Evolutionary conservation across 495 filamentous ascomycete genomes (phyloP).

Genomic region (Lophiostoma macrostomum): DNA sequence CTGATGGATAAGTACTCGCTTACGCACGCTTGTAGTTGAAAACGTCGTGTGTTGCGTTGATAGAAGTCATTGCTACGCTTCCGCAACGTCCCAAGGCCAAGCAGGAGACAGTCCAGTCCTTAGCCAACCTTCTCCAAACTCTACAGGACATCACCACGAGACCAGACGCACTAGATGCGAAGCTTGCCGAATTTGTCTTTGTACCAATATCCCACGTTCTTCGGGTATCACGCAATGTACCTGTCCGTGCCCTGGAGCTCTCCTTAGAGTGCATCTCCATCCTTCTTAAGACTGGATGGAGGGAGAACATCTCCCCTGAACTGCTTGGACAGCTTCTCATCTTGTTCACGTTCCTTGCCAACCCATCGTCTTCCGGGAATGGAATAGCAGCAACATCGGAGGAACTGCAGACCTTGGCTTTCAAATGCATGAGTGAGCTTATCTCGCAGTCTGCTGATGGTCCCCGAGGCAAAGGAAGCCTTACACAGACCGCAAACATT

Average conservation of each 20-base stretch:
- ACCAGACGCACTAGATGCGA: conserved; percentile 63
- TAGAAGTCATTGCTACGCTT: conserved; percentile 62
- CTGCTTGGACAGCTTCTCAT: conserved; percentile 83
- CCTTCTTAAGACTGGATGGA: conserved; percentile 77
- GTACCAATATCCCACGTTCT: conserved; percentile 89
- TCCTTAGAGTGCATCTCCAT: conserved; percentile 69
- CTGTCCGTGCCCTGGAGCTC: conserved; percentile 70
- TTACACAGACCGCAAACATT: conserved; percentile 59
- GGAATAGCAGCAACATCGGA: conserved; percentile 36
- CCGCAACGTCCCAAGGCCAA: conserved; percentile 52
- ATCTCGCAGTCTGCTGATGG: conserved; percentile 44
- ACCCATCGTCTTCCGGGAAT: conserved; percentile 50
- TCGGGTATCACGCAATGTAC: conserved; percentile 65
- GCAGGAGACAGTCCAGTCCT: conserved; percentile 53
- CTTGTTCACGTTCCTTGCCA: conserved; percentile 75
- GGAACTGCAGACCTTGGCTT: conserved; percentile 45
- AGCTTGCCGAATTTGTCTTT: conserved; percentile 90
- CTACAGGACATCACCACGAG: conserved; percentile 52
- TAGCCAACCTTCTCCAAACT: conserved; percentile 52
- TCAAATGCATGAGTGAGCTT: conserved; percentile 55
- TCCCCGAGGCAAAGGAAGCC: conserved; percentile 37
- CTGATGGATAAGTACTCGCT: background rate
- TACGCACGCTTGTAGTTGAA: conserved; percentile 55
- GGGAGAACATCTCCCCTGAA: conserved; percentile 57
- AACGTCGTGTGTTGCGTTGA: conserved; percentile 72